Evolutionary conservation across 139 green algal genomes (phyloP), one percentile per base, ranked within the genome.

Genomic region (Astrephomene gubernaculifera): DNA sequence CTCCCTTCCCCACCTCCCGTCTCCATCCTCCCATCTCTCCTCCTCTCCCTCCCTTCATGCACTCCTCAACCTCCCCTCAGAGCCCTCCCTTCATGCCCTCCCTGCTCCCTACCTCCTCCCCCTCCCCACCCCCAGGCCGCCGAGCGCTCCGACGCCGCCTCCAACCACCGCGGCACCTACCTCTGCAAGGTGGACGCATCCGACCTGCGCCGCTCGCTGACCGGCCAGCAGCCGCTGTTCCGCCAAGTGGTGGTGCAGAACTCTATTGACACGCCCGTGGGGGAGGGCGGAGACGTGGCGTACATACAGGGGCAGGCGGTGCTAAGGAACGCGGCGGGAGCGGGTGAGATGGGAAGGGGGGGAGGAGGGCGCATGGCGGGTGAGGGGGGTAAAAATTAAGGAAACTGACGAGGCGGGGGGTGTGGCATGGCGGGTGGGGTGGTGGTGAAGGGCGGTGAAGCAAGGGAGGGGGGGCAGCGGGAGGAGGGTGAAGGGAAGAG

Each of bases 281-380:
- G 82, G 41, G 71, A 87, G 9, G 31, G 10, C 25, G 79, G 53
- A 9, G 61, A 76, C 43, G 38, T 76, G 41, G 35, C 83, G 0
- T 76, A 74, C 41, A 8, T 84, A 24, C 83, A 88, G 72, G 83
- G 83, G 4, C 61, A 85, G 33, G 83, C 83, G 35, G 63, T 49
- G 64, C 33, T 88, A 27, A 44, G 83, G 33, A 45, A 44, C 36
- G 38, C 64, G 10, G 73, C 64, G 22, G 87, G 87, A 4, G 63
- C 43, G 14, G 79, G 79, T 85, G 79, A 52, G 78, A 24, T 3
- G 4, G 12, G 12, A 36, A 52, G 67, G 35, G 49, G n/a, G 45
- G 17, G 43, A 4, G 44, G 3, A 73, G 35, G 44, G 29, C 49
- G 45, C 0, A 19, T 12, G 19, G 31, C 33, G 52, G 22, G 45